Base-by-base conservation (phyloP, 1,284 basidiomycete species). In the Volvariella volvacea region DNA sequence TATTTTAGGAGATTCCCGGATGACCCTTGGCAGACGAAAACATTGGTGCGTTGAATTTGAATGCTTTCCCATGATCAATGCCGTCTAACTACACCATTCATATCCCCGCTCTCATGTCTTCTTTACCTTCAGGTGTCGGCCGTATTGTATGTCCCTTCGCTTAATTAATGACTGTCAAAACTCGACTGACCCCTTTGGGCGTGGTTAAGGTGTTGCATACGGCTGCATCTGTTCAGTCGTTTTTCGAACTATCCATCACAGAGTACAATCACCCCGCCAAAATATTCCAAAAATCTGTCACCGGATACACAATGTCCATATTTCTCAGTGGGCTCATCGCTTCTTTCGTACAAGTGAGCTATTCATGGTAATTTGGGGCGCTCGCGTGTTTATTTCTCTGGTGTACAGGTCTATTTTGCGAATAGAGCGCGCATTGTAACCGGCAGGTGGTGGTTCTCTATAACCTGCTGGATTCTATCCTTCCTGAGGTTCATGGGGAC, bases 391-490 rank as follows among this genome's bases (percentile, higher is more conserved):
- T 19, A 33, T 17, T 33, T 30, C n/a, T 42, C 12, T n/a, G n/a
- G n/a, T n/a, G n/a, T n/a, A n/a, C 21, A 44, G 43, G 25, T 39
- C 12, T 44, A 44, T 32, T 44, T 44, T 22, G 43, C 33, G 14
- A 16, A 3, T 39, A 32, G 31, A 4, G 37, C 31, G 20, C 17
- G n/a, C 33, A 39, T 15, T 8, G 22, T 39, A 19, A 25, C 37
- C 4, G 21, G 25, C 22, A 44, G 15, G 36, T 22, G 12, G 22
- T 39, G 25, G 22, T 17, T 43, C 16, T 19, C 43, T 4, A 20
- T 17, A 37, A 15, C 17, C 3, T 22, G 36, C 20, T 44, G 43
- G 43, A 21, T 20, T 4, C 43, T 44, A 7, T 44, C 37, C 4
- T 16, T 44, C 10, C n/a, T 44, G 7, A 15, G 43, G 10, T 44